These are phyloP conservation scores for Sordaria brevicollis DNA, from an alignment of 495 filamentous ascomycete genomes.

Conservation along the genomic window DNA sequence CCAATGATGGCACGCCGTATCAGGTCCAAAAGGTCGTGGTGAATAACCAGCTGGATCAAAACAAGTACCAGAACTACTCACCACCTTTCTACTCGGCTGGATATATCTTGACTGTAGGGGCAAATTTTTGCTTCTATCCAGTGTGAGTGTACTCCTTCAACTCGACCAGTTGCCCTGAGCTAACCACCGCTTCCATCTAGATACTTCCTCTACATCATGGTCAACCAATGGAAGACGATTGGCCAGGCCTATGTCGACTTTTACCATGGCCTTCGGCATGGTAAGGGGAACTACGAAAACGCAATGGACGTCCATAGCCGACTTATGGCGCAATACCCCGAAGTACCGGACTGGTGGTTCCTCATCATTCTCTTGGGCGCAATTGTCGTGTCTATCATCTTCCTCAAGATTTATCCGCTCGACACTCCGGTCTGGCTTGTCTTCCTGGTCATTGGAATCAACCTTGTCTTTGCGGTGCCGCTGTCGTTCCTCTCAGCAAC, in stretches of 20 bases:
- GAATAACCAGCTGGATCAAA: conserved; percentile 38
- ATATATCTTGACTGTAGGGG: conserved; percentile 45
- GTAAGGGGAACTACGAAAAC: conserved; percentile 36
- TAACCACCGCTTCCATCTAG: background rate
- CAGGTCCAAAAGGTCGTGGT: conserved; percentile 42
- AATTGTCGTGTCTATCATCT: conserved; percentile 40
- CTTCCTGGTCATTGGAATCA: conserved; percentile 27
- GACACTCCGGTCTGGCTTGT: conserved; percentile 25
- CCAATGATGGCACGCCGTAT: conserved; percentile 43
- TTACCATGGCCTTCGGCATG: conserved; percentile 36
- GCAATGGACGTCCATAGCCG: conserved; percentile 50
- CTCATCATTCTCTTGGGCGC: conserved; percentile 33
- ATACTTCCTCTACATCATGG: conserved; percentile 43
- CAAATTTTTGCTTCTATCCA: conserved; percentile 49
- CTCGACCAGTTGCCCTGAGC: background rate
- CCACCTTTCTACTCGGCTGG: conserved; percentile 52
- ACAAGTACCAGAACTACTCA: conserved; percentile 45
- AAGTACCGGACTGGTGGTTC: conserved; percentile 57
- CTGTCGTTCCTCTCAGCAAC: conserved; percentile 26
- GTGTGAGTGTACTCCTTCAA: conserved; percentile 8
- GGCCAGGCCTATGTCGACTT: conserved; percentile 20
- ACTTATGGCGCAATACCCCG: conserved; percentile 47
- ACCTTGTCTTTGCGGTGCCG: conserved; percentile 27
- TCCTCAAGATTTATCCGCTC: conserved; percentile 36
- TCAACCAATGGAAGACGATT: conserved; percentile 41